Evolutionary conservation across 306 rosid genomes (phyloP).

Genomic region (Cicer chorassanicum): DNA sequence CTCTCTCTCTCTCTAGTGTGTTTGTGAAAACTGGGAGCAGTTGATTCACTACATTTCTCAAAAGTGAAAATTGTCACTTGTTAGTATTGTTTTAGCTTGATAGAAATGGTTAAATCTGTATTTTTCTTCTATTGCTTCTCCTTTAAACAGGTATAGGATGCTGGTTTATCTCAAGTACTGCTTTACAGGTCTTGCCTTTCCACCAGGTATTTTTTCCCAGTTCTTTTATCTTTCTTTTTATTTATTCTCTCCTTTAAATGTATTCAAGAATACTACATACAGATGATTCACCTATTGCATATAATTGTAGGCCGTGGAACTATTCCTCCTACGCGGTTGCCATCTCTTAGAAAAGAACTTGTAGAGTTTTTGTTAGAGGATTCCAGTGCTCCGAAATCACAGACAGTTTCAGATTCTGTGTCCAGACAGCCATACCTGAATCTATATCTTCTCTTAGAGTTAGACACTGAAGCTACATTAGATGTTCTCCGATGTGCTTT

Average conservation of each 20-base stretch:
- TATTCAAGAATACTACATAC: conserved; percentile 20
- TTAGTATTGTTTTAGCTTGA: conserved; percentile 41
- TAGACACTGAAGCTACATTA: conserved; percentile 86
- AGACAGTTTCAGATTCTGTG: conserved; percentile 49
- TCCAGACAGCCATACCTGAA: conserved; percentile 56
- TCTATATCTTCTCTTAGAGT: conserved; percentile 71
- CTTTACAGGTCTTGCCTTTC: conserved; percentile 94
- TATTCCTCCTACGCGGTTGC: conserved; percentile 69
- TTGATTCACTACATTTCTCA: conserved; percentile 34
- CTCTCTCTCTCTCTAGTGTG: conserved; percentile 8
- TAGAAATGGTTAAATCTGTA: conserved; percentile 32
- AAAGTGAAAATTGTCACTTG: conserved; percentile 27
- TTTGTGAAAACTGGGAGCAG: conserved; percentile 33
- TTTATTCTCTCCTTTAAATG: conserved; percentile 33
- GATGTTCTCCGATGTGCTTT: conserved; percentile 80
- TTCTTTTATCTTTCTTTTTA: conserved; percentile 10
- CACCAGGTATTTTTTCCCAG: conserved; percentile 69
- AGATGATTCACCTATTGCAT: conserved; percentile 39
- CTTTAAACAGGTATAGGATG: conserved; percentile 75
- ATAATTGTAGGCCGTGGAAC: conserved; percentile 82
- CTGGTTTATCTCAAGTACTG: conserved; percentile 95
- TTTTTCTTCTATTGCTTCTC: conserved; percentile 34
- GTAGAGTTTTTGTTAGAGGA: conserved; percentile 73
- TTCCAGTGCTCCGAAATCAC: conserved; percentile 55
- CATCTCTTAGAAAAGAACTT: conserved; percentile 85